These are phyloP conservation scores for Candida berthetii DNA, from an alignment of 805 yeast species.

Conservation along the genomic window DNA sequence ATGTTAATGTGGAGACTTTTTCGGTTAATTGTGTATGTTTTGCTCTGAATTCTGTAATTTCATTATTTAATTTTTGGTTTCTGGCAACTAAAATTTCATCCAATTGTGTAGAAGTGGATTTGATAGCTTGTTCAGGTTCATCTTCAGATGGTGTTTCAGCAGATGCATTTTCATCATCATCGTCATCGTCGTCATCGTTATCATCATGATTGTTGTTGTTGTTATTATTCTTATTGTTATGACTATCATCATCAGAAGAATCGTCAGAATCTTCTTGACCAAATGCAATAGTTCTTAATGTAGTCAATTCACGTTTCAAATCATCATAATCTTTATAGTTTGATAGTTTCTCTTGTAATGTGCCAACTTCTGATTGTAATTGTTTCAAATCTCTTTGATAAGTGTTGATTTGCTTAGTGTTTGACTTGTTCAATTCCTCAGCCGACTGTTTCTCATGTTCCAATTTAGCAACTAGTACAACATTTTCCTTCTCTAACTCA, in stretches of 20 bases:
- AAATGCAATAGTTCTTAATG: constrained; percentile 71
- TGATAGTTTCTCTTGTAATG: constrained; percentile 42
- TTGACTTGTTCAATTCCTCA: constrained; percentile 19
- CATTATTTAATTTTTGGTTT: constrained; percentile 68
- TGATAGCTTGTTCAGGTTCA: constrained; percentile 18
- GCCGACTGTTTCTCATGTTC: constrained; percentile 38
- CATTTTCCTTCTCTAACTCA: constrained; percentile 66
- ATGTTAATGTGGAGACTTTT: constrained; percentile 34
- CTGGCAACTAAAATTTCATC: constrained; percentile 62
- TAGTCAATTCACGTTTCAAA: constrained; percentile 66
- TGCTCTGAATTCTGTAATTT: constrained; percentile 60
- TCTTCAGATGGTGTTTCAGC: constrained; percentile 7
- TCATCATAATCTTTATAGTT: constrained; percentile 71
- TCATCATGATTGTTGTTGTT: no score
- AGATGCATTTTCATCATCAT: constrained; percentile 10
- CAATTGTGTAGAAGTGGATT: constrained; percentile 20
- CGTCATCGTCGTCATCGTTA: constrained; percentile 21
- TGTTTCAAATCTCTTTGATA: constrained; percentile 28
- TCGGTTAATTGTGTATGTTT: constrained; percentile 41
- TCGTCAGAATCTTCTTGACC: constrained; percentile 39
- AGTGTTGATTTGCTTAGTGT: constrained; percentile 10
- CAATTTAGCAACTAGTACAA: constrained; percentile 49
- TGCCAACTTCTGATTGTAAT: constrained; percentile 39
- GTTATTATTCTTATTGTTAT: no score
- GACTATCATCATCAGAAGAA: constrained; percentile 17